phyloP scores from a whole-genome alignment of 148 eudicot genomes.

The Chenopodium berlandieri region DNA sequence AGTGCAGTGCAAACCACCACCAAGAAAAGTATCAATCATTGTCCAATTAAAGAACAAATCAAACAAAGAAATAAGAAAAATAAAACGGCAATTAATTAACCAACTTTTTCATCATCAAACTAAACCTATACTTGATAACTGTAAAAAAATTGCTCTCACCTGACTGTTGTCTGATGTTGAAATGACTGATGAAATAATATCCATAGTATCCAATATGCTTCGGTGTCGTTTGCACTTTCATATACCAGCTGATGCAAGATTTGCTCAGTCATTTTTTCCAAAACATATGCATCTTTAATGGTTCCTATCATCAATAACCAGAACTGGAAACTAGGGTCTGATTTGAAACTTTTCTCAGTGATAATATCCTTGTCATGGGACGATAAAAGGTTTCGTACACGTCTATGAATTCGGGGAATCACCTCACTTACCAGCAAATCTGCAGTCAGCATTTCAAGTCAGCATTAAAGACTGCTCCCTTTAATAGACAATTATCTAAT shows the following conservation, averaged over 20 bases:
- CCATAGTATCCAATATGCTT: conserved; percentile 89
- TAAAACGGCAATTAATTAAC: not conserved
- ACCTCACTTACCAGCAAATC: conserved; percentile 63
- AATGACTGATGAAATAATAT: conserved; percentile 51
- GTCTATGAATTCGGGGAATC: conserved; percentile 50
- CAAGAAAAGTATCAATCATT: not conserved
- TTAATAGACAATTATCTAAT: not conserved
- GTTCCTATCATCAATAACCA: conserved; percentile 73
- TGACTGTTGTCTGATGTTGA: conserved; percentile 51
- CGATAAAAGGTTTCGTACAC: conserved; percentile 40
- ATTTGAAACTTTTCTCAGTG: conserved; percentile 37
- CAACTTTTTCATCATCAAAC: not conserved
- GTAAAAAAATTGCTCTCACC: conserved; percentile 37
- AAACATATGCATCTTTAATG: conserved; percentile 68
- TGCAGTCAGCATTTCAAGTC: conserved; percentile 32
- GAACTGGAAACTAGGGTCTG: conserved; percentile 45
- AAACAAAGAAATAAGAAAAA: not conserved
- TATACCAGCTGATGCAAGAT: conserved; percentile 57
- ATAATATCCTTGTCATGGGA: conserved; percentile 29
- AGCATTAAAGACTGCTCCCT: not conserved
- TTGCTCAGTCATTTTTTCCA: conserved; percentile 79
- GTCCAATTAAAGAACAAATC: not conserved
- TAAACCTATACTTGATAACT: not conserved
- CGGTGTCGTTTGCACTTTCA: conserved; percentile 53
- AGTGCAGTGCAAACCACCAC: not conserved